These are phyloP conservation scores for Aureobasidium sp. DNA, from an alignment of 2,329 filamentous ascomycete species.

Conservation along the genomic window DNA sequence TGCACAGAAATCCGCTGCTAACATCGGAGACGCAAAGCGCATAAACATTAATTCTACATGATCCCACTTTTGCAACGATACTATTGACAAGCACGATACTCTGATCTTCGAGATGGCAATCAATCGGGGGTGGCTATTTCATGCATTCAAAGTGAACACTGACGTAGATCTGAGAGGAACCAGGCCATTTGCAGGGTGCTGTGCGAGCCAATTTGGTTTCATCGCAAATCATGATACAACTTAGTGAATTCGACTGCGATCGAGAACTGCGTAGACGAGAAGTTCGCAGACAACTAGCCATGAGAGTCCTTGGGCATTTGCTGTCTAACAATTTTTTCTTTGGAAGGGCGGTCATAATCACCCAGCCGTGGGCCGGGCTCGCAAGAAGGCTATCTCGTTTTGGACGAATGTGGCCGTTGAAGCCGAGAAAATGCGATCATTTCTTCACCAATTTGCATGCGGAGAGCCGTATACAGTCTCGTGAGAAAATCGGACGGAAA, in stretches of 20 bases:
- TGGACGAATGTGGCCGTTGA: conserved; percentile 3
- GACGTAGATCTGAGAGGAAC: neutral
- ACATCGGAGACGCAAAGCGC: neutral
- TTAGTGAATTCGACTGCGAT: neutral
- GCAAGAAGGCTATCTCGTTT: conserved; percentile 8
- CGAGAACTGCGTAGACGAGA: neutral
- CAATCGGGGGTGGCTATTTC: neutral
- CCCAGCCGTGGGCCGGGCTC: neutral
- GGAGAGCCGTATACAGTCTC: neutral
- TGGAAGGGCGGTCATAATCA: neutral
- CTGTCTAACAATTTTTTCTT: neutral
- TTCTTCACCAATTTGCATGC: neutral
- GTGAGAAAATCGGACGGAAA: neutral
- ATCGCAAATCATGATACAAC: neutral
- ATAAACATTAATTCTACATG: neutral
- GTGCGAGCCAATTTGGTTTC: neutral
- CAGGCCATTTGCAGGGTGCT: neutral
- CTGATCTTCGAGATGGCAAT: neutral
- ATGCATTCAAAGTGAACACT: neutral
- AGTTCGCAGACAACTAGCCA: neutral
- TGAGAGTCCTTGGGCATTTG: neutral
- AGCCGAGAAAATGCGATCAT: conserved; percentile 3
- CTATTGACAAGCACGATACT: neutral
- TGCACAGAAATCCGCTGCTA: neutral
- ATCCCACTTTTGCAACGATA: neutral